These are phyloP conservation scores for Talaromyces sp. DNA, from an alignment of 2,329 filamentous ascomycete genomes.

Conservation along the genomic window DNA sequence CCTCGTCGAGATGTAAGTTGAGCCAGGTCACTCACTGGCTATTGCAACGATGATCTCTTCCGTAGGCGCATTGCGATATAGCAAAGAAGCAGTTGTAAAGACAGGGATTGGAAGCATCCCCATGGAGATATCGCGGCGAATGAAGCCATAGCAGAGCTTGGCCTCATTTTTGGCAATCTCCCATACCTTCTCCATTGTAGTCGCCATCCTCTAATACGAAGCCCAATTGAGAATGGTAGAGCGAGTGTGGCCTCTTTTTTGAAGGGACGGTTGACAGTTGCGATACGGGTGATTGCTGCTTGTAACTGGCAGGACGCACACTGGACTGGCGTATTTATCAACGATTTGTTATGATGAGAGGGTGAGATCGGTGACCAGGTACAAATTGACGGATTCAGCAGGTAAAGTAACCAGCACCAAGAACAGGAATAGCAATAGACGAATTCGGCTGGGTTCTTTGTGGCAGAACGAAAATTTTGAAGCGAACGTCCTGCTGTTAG, in stretches of 20 bases:
- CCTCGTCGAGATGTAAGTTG: neutral
- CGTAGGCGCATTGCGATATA: constrained; percentile 14
- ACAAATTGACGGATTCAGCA: constrained; percentile 1
- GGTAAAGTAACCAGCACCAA: neutral
- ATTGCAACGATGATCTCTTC: constrained; percentile 5
- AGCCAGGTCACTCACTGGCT: constrained; percentile 5
- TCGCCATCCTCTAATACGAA: neutral
- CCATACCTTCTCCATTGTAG: constrained; percentile 10
- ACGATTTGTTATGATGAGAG: neutral
- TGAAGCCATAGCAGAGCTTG: constrained; percentile 16
- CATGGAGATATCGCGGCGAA: constrained; percentile 16
- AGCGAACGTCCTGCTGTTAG: neutral
- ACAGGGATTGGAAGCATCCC: constrained; percentile 17
- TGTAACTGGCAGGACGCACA: neutral
- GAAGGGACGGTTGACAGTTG: neutral
- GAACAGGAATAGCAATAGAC: neutral
- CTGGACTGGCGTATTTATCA: neutral
- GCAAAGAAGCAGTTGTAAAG: constrained; percentile 17
- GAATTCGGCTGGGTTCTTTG: neutral
- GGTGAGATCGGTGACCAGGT: neutral
- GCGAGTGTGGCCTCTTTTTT: neutral
- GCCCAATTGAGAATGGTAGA: neutral
- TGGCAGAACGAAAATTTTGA: neutral
- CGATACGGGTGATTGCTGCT: too few relatives aligned
- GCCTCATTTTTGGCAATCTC: constrained; percentile 12